Evolutionary conservation across 1,139 yeast species (phyloP).

Genomic region (Suhomyces choctaworum): DNA sequence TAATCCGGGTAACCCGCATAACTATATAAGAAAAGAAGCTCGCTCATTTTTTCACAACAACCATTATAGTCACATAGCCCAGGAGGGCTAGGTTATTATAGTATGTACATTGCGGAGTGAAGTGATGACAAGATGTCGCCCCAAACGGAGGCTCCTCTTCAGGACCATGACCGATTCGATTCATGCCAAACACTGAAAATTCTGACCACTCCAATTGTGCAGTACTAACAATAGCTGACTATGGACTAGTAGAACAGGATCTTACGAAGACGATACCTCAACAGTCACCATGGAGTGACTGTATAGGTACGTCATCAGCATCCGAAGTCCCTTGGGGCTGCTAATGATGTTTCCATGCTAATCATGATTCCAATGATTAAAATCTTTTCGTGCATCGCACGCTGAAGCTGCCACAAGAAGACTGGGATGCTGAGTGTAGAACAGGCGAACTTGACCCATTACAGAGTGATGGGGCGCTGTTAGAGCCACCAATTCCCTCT

Average conservation of each 20-base stretch:
- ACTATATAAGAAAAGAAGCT: constrained; percentile 3
- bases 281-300: too few relatives aligned
- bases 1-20: constrained; percentile 17
- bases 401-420: constrained; percentile 30
- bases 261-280: too few relatives aligned
- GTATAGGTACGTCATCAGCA: too few relatives aligned
- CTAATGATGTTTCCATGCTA: constrained; percentile 56
- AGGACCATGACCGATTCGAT: constrained; percentile 61
- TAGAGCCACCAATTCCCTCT: too few relatives aligned
- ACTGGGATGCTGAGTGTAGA: background rate
- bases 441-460: background rate
- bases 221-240: constrained; percentile 8
- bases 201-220: constrained; percentile 31
- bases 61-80: constrained; percentile 1
- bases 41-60: background rate
- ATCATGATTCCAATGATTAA: constrained; percentile 53
- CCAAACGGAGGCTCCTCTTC: constrained; percentile 60
- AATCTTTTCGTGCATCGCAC: constrained; percentile 34
- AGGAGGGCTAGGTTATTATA: constrained; percentile 7
- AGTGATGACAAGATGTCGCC: constrained; percentile 57
- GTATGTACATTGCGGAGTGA: constrained; percentile 12
- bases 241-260: too few relatives aligned
- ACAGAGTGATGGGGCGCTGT: too few relatives aligned
- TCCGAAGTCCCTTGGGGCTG: constrained; percentile 15
- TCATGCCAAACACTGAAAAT: constrained; percentile 56